Percentiles rank a stretch among this genome's conserved stretches.
phyloP scores from a whole-genome alignment of 345 rosid species.

The Gossypium longicalyx region DNA sequence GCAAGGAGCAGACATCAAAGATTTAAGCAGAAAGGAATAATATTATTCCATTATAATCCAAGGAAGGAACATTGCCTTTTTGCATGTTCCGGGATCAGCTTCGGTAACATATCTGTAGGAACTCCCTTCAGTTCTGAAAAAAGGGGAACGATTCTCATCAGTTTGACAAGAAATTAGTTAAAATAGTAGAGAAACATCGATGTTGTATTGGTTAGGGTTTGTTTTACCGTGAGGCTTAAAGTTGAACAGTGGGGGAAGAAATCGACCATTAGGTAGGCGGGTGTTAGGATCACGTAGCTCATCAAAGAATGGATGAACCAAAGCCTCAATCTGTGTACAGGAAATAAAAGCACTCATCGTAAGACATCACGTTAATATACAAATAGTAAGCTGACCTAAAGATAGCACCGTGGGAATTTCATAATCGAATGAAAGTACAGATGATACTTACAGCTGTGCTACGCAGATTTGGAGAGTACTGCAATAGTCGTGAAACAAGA shows the following conservation, averaged over 20 bases:
- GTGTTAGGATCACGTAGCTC: slow-evolving; percentile 81
- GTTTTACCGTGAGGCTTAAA: slow-evolving; percentile 78
- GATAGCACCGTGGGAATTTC: not conserved
- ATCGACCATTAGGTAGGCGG: slow-evolving; percentile 80
- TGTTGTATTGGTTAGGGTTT: not conserved
- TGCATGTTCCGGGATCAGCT: slow-evolving; percentile 65
- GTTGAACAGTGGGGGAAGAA: slow-evolving; percentile 94
- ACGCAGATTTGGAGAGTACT: slow-evolving; percentile 94
- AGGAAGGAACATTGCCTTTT: slow-evolving; percentile 50
- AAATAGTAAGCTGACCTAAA: not conserved
- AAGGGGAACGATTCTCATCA: not conserved
- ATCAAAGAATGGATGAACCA: slow-evolving; percentile 94
- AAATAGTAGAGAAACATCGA: not conserved
- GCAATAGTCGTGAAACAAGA: slow-evolving; percentile 90
- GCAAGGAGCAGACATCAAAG: slow-evolving; percentile 34
- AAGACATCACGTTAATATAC: not conserved
- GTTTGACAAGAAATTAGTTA: not conserved
- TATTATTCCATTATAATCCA: slow-evolving; percentile 40
- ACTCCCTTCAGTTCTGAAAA: slow-evolving; percentile 72
- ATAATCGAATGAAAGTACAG: not conserved
- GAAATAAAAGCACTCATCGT: not conserved
- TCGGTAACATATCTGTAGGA: slow-evolving; percentile 46
- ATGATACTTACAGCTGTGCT: slow-evolving; percentile 72
- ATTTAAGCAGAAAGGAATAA: not conserved
- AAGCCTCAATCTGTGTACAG: slow-evolving; percentile 70